Base-by-base conservation (phyloP, 2,329 filamentous ascomycete genomes). In the Venturia effusa region DNA sequence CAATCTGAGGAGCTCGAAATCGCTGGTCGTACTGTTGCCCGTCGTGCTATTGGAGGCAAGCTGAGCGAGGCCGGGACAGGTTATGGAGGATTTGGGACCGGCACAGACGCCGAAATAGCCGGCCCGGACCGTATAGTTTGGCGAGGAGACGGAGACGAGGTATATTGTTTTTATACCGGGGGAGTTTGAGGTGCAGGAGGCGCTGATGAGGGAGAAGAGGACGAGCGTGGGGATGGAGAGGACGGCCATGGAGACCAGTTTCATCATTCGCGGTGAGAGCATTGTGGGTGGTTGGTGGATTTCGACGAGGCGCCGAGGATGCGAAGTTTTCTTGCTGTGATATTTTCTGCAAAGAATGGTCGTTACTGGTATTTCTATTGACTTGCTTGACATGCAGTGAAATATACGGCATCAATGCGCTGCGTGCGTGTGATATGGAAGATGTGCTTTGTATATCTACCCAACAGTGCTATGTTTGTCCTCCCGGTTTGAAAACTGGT, bases 81-180 rank as follows among this genome's bases (percentile, higher is more conserved):
- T 22, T 57, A 57, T 34, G 10, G 27, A 15, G 4, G n/a, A 1
- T 57, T 19, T 32, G 15, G 51, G 51, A n/a, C 51, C 51, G 27
- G 51, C 51, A 30, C 51, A 57, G 30, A 57, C 51, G 30, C 51
- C 51, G 11, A 57, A 57, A 30, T 57, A 57, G 51, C 51, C 51
- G 1, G 51, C 51, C n/a, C 51, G 51, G 51, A 57, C 51, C 4
- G 51, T 57, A 30, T 57, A 57, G 51, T 57, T 57, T 34, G 51
- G 51, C 5, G 51, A 57, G 30, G 27, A 32, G 51, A 57, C 34
- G 51, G 27, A 32, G 27, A 57, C 30, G 51, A 57, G 51, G 51
- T 57, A 57, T 15, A 57, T 34, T 13, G 34, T 22, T 34, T 57
- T 57, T 5, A 57, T 32, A 24, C 27, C 27, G 30, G 51, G 51